Evolutionary conservation across 192 early-diverging fungal genomes (phyloP), one percentile per base, ranked within the genome.

Genomic region (Lunasporangiospora selenospora): DNA sequence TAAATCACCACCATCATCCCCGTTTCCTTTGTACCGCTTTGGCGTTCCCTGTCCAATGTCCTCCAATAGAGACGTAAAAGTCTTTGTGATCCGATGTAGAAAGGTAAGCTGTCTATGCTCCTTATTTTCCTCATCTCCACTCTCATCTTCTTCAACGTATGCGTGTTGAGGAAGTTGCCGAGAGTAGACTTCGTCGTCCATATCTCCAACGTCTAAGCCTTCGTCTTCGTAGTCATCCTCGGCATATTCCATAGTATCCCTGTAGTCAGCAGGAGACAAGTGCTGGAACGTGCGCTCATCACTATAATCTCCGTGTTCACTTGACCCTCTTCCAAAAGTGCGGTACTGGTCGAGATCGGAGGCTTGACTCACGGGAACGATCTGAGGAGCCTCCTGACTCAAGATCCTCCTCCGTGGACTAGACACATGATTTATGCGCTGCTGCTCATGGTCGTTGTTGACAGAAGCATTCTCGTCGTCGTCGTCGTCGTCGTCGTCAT

Each of bases 51-150:
- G 55, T 15, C 59, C 67, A 49, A 59, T 50, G 6, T 69, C 65
- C 11, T 69, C 65, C 30, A 56, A 50, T 26, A 60, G 65, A 18
- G 54, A 55, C 53, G 52, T 39, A 10, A 71, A 30, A 21, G 50
- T 45, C 11, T 36, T 54, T 33, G 67, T 51, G 24, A 55, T 26
- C 15, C 58, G 44, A 39, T 71, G 55, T 30, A 71, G 53, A 41
- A 71, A 71, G 12, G 59, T 59, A 5, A 71, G 24, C 27, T 71
- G 67, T 12, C 42, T 44, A 26, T 38, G 51, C 29, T 71, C 67
- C 12, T 47, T 43, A 15, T 50, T 41, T 41, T 38, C 19, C 19
- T 71, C 67, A 10, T 19, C 59, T 8, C 31, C 48, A 18, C 5
- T 52, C 32, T n/a, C 33, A 10, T 62, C 50, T 2, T 43, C 40